phyloP scores from a whole-genome alignment of 208 protist species.

The Tritrichomonas musculus region DNA sequence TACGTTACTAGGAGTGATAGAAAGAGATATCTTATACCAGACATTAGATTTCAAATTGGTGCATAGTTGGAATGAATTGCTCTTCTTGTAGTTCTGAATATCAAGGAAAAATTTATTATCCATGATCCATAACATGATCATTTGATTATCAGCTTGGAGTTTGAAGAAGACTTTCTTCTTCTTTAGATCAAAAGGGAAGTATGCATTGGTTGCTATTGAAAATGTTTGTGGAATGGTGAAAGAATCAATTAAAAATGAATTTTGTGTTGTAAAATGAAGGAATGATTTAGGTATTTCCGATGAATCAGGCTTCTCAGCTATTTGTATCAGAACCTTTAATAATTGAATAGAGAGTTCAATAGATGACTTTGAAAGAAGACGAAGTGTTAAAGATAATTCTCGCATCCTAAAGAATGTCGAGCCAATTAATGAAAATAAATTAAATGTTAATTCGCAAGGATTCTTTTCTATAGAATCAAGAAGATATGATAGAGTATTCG shows the following conservation, averaged over 20 bases:
- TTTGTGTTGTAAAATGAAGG: background rate
- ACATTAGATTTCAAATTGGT: background rate
- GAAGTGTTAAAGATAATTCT: background rate
- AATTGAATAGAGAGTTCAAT: background rate
- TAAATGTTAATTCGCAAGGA: background rate
- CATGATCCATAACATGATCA: background rate
- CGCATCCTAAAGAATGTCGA: background rate
- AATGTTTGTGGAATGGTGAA: background rate
- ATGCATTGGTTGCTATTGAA: background rate
- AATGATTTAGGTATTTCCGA: background rate
- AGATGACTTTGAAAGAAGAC: background rate
- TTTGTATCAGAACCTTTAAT: background rate
- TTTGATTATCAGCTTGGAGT: background rate
- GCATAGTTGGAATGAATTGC: background rate
- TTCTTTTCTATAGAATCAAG: background rate
- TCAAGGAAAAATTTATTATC: background rate
- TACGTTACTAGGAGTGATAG: no score
- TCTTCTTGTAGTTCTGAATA: background rate
- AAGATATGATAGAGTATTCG: background rate
- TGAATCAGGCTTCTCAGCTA: background rate
- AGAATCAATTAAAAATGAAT: background rate
- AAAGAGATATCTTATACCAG: no score
- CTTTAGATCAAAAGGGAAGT: background rate
- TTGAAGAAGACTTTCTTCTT: background rate
- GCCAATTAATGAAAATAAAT: background rate